These are phyloP conservation scores for Penicillium cinerascens DNA, from an alignment of 495 filamentous ascomycete genomes.

Conservation along the genomic window DNA sequence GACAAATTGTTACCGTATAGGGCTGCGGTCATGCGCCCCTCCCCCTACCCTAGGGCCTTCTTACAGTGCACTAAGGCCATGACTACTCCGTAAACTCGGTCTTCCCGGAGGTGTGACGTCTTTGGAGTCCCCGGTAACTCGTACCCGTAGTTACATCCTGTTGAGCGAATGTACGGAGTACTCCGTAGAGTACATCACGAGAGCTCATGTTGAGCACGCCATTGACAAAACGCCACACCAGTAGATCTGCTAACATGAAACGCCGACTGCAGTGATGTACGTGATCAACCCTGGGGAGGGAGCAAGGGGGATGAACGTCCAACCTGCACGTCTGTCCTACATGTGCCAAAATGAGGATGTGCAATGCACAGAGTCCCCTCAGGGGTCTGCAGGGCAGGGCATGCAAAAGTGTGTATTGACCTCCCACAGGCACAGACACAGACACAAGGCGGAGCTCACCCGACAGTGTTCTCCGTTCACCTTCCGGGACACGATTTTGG, in stretches of 20 bases:
- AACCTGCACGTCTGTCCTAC: conserved; percentile 4
- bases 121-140: not conserved
- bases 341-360: conserved; percentile 19
- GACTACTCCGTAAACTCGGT: not conserved
- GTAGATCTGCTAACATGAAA: conserved; percentile 23
- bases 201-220: conserved; percentile 16
- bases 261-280: conserved; percentile 21
- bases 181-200: not conserved
- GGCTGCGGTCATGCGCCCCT: conserved; percentile 17
- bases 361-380: conserved; percentile 15
- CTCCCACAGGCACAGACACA: not conserved
- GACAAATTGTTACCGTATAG: conserved; percentile 12
- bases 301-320: conserved; percentile 3
- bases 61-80: too few species aligned
- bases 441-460: conserved; percentile 3
- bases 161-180: not conserved
- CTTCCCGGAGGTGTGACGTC: not conserved
- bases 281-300: conserved; percentile 14
- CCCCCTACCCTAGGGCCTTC: too few species aligned
- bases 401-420: too few species aligned
- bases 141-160: not conserved
- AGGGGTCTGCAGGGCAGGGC: not conserved
- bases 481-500: conserved; percentile 4
- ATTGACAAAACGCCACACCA: conserved; percentile 14
- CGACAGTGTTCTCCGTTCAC: conserved; percentile 12